These are phyloP conservation scores for Blastocystis hominis DNA, from an alignment of 352 stramenopile species.

Conservation along the genomic window DNA sequence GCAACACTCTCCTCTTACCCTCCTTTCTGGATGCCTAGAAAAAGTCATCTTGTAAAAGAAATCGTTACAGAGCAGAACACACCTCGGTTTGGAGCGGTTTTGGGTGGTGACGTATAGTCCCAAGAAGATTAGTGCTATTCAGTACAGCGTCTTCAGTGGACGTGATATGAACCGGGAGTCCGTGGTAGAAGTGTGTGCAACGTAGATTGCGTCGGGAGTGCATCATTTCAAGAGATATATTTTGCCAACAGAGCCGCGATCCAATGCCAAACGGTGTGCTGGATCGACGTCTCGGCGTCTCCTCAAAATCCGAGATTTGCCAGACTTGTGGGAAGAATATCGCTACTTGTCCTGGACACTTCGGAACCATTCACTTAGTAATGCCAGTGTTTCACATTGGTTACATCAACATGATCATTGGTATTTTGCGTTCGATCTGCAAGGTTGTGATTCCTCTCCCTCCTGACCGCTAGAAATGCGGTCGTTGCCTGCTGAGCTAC, in stretches of 20 bases:
- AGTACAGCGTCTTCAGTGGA: slow-evolving; percentile 50
- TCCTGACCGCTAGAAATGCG: slow-evolving; percentile 74
- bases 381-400: slow-evolving; percentile 99
- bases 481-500: slow-evolving; percentile 80
- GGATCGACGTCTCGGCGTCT: slow-evolving; percentile 89
- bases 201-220: background rate
- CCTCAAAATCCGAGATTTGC: slow-evolving; percentile 88
- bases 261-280: slow-evolving; percentile 83
- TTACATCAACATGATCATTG: slow-evolving; percentile 94
- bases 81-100: background rate
- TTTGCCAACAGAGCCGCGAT: slow-evolving; percentile 84
- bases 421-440: slow-evolving; percentile 94
- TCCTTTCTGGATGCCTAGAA: background rate
- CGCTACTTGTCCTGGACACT: slow-evolving; percentile 92
- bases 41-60: slow-evolving; percentile 48
- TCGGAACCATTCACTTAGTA: slow-evolving; percentile 91
- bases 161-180: slow-evolving; percentile 45
- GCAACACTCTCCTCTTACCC: too few relatives aligned
- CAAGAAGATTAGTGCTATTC: slow-evolving; percentile 33
- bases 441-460: slow-evolving; percentile 62
- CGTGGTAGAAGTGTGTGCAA: slow-evolving; percentile 50
- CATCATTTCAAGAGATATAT: slow-evolving; percentile 75
- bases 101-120: background rate
- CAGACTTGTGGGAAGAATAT: slow-evolving; percentile 81
- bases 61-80: slow-evolving; percentile 43